Base-by-base conservation (phyloP, 2,329 filamentous ascomycete genomes). In the Monosporascus sp. region DNA sequence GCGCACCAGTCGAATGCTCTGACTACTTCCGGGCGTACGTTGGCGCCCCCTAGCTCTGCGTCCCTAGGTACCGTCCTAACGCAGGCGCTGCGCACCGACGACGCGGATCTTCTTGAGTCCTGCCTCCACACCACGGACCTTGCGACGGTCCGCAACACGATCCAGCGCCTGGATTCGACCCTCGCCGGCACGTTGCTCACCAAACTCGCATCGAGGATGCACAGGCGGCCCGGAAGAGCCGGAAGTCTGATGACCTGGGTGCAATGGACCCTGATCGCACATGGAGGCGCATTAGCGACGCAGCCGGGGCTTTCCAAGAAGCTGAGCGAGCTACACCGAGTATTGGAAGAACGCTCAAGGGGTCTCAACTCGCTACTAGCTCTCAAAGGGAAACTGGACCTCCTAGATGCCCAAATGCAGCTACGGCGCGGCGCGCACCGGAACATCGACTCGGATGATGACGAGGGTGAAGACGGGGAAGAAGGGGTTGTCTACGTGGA, bases 191-290 rank as follows among this genome's bases (percentile, higher is more conserved):
- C 76, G 7, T 80, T 99, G 9, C 82, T 99, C 53, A 85, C 86
- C 65, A 91, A 90, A 70, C 81, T 99, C 50, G 90, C 94, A 8
- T 88, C 95, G 62, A 83, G 92, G 54, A 82, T 99, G 68, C 87
- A 96, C 72, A 83, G 88, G 60, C 85, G 90, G 45, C 94, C 94
- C 1, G 94, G 93, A 3, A 84, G 94, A 51, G 93, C 94, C 15
- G 91, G 92, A 50, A 89, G 87, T 66, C 82, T 99, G 35, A 92
- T 97, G 81, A 83, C 88, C 17, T 99, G 94, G 92, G 88, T 97
- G 44, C 92, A 97, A 72, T 96, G 91, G 90, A 93, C 90, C 1
- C 82, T 97, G 51, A 85, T 97, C 36, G 87, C 89, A 2, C 94
- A 99, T 67, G 94, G 94, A 60, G 94, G 93, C 59, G 92, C 92